Conservation (phyloP, 306 rosid genomes). For the Trichosanthes truncata region DNA sequence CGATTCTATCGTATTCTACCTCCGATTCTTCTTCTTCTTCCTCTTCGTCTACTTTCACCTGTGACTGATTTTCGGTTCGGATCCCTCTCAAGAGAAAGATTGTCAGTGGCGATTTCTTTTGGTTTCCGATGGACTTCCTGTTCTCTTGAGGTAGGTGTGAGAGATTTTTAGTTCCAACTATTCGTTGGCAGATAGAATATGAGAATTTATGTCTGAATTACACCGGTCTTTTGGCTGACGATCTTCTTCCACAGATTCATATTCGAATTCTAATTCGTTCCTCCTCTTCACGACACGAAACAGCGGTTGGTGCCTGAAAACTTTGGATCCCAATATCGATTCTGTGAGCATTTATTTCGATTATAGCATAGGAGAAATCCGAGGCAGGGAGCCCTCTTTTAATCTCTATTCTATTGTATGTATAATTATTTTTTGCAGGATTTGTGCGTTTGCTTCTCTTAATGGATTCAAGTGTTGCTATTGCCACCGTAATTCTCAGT, state of each 20-base stretch:
- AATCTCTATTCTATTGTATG: neutral
- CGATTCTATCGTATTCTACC: neutral
- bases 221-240: neutral
- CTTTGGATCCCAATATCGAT: neutral
- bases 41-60: neutral
- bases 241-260: neutral
- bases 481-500: neutral
- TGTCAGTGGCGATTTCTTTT: neutral
- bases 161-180: neutral
- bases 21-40: neutral
- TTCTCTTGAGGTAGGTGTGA: neutral
- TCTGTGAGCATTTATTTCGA: neutral
- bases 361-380: neutral
- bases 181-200: neutral
- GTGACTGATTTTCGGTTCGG: neutral
- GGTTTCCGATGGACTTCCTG: neutral
- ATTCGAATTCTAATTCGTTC: neutral
- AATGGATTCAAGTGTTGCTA: slow-evolving; percentile 19
- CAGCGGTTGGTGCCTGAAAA: neutral
- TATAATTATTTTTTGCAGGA: neutral
- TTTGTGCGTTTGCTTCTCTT: neutral
- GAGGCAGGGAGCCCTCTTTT: neutral
- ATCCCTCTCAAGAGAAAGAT: neutral
- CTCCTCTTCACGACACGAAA: neutral
- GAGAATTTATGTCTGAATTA: neutral